phyloP scores from a whole-genome alignment of 768 basidiomycete genomes.

The Macrolepiota dolichaula region DNA sequence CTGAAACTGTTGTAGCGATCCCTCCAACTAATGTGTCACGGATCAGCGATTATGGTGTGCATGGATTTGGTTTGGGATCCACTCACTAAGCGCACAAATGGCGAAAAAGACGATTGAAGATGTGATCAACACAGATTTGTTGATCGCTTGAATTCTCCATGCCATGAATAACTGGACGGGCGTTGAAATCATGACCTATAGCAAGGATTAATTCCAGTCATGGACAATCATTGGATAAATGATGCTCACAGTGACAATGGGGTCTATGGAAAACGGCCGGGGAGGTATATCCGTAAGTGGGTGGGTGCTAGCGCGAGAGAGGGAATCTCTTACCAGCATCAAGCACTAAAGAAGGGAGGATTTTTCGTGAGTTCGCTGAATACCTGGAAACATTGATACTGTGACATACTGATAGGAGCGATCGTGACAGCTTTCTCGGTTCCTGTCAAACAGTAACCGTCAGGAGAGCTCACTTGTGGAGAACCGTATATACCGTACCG shows the following conservation, averaged over 20 bases:
- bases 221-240: background rate
- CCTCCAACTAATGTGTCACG: background rate
- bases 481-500: constrained; percentile 14
- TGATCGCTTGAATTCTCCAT: constrained; percentile 34
- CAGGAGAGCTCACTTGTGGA: background rate
- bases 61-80: background rate
- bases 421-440: constrained; percentile 2
- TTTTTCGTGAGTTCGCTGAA: constrained; percentile 15
- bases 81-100: constrained; percentile 28
- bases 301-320: background rate
- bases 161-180: constrained; percentile 39
- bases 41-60: background rate
- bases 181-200: constrained; percentile 35
- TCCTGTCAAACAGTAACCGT: background rate
- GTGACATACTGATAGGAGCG: constrained; percentile 3
- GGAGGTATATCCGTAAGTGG: background rate
- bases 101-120: constrained; percentile 25
- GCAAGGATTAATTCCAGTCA: background rate
- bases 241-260: constrained; percentile 27
- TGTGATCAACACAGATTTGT: constrained; percentile 24
- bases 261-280: constrained; percentile 19
- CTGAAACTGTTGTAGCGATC: constrained; percentile 3
- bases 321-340: constrained; percentile 21
- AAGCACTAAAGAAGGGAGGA: constrained; percentile 19
- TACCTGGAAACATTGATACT: constrained; percentile 10